Conservation (phyloP, 2,329 filamentous ascomycete genomes). For the Aspergillus flavus region DNA sequence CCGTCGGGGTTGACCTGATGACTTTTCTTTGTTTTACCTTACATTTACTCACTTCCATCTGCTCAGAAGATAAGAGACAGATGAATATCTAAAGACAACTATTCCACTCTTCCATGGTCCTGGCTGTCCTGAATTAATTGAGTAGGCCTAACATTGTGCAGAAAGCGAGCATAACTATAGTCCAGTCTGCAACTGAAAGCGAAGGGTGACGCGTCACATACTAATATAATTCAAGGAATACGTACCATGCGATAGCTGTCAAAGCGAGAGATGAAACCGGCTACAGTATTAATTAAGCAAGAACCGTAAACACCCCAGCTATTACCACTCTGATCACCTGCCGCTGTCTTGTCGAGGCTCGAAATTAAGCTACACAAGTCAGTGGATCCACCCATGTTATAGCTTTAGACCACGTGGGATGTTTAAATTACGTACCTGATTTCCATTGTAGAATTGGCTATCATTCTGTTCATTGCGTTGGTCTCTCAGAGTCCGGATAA, state of each 20-base stretch:
- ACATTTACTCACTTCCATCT: constrained; percentile 9
- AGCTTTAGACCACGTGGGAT: background rate
- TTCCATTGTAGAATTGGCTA: constrained; percentile 86
- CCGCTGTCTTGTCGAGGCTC: constrained; percentile 22
- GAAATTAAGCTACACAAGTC: constrained; percentile 24
- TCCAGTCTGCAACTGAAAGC: background rate
- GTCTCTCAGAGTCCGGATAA: constrained; percentile 57
- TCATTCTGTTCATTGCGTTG: constrained; percentile 58
- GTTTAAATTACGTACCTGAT: constrained; percentile 64
- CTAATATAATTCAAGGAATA: background rate
- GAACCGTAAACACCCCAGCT: background rate
- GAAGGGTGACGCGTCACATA: background rate
- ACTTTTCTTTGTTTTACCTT: constrained; percentile 4
- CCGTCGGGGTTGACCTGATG: constrained; percentile 1
- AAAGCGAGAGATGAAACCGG: background rate
- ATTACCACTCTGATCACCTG: constrained; percentile 5
- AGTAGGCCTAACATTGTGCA: background rate
- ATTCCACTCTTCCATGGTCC: constrained; percentile 21
- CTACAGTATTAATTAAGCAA: background rate
- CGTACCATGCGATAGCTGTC: background rate
- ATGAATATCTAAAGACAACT: constrained; percentile 14
- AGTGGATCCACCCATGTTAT: background rate
- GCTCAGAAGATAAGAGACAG: constrained; percentile 12
- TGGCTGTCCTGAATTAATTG: background rate
- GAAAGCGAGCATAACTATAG: background rate